Evolutionary conservation across 75 land plant genomes (phyloP), one percentile per base, ranked within the genome.

Genomic region (Sequoiadendron giganteum): DNA sequence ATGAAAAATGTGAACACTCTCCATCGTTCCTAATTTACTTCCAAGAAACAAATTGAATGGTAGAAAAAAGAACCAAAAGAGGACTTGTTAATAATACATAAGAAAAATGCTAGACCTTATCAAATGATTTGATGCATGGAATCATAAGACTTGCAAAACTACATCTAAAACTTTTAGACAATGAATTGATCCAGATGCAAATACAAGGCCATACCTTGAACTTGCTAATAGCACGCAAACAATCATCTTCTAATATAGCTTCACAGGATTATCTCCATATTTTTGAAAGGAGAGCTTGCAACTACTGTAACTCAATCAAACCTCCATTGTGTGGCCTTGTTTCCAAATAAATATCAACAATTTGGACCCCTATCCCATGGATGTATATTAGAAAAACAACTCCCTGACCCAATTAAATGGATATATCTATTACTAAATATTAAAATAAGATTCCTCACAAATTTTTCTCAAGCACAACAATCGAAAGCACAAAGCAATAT

Each of bases 271-370:
- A 89, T 82, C 94, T 94, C 18, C 94, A 90, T 76, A 88, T 92
- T 85, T 94, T 95, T 34, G 93, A 89, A 43, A 98, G 94, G 68
- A 95, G 86, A 54, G 70, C 89, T 80, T 97, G 87, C 3, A 98
- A 92, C 86, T 98, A 98, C 86, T 92, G 92, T 84, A 98, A 86
- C 89, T 91, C 94, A 79, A 98, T 94, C n/a, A n/a, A n/a, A n/a
- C n/a, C n/a, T n/a, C n/a, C n/a, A n/a, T n/a, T n/a, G n/a, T n/a
- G n/a, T n/a, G n/a, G n/a, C n/a, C n/a, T n/a, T n/a, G n/a, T n/a
- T n/a, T n/a, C n/a, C n/a, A n/a, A n/a, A n/a, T n/a, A n/a, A n/a
- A n/a, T n/a, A n/a, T n/a, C n/a, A n/a, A n/a, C n/a, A n/a, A n/a
- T n/a, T n/a, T n/a, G n/a, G 13, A 98, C 99, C 5, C 99, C 99